phyloP scores from a whole-genome alignment of 176 grass and related monocot species.

The Triticum timopheevii region DNA sequence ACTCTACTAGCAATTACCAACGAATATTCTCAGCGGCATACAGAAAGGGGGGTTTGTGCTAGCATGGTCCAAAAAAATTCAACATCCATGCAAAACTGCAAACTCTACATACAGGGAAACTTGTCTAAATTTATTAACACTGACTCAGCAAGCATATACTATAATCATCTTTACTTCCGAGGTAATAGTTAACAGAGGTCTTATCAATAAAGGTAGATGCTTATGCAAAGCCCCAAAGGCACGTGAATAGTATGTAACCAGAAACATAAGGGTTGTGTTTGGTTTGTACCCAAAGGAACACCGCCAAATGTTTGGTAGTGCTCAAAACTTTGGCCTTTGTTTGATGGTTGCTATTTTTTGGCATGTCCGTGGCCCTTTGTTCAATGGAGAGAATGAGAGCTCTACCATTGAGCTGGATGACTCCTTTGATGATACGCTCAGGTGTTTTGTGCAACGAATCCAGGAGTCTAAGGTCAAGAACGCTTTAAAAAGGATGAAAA shows the following conservation, averaged over 20 bases:
- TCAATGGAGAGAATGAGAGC: too few relatives aligned
- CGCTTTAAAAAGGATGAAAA: too few relatives aligned
- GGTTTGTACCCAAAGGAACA: background rate
- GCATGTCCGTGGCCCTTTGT: background rate
- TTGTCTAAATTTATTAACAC: background rate
- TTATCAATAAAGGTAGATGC: background rate
- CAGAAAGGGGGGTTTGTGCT: background rate
- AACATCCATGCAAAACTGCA: background rate
- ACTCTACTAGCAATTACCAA: background rate
- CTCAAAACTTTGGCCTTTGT: slow-evolving; percentile 3
- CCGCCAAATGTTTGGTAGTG: background rate
- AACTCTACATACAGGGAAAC: background rate
- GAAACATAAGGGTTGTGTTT: background rate
- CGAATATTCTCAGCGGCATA: slow-evolving; percentile 21
- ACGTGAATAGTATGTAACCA: background rate
- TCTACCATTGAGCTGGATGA: too few relatives aligned
- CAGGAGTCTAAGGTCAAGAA: too few relatives aligned
- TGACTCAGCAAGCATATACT: background rate
- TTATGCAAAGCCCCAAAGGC: background rate
- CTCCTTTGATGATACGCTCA: too few relatives aligned
- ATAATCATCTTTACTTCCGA: background rate
- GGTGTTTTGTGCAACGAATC: too few relatives aligned
- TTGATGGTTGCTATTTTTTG: background rate
- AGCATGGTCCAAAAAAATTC: slow-evolving; percentile 7
- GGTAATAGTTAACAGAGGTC: background rate